Evolutionary conservation across 148 eudicot species (phyloP), one percentile per base, ranked within the genome.

Genomic region (Agrostemma githago): DNA sequence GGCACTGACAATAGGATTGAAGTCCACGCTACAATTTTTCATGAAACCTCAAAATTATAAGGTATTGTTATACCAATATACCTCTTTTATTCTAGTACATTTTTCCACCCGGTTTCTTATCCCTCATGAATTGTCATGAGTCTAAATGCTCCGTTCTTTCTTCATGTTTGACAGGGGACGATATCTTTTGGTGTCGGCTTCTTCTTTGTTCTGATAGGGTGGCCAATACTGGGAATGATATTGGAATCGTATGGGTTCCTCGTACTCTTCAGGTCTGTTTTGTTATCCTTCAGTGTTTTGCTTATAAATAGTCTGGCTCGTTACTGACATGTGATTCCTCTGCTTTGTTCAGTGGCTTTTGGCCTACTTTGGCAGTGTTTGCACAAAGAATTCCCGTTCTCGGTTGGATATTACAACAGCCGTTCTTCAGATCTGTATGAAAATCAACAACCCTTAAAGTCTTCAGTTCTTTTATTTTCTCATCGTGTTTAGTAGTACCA

Each of bases 161-260:
- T 44, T 78, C 66, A 12, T 60, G 54, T 72, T 59, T 46, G 60
- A 58, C 88, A 95, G 97, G 99, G 99, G 41, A 92, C 99, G 42
- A 81, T 92, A 48, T 87, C 96, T 17, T 95, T 95, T 85, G 97
- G 93, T 68, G 82, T 42, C 72, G 99, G 99, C 77, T 95, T 95
- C 84, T 86, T 92, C 81, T 83, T 92, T 38, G 92, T 95, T 19
- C 68, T 95, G 51, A 79, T 92, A 68, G 99, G 99, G 46, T 95
- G 99, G 97, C 97, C 99, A 17, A 81, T 95, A 46, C 8, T 90
- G 21, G 99, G 99, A 74, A 95, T 95, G 97, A 90, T 90, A 5
- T 74, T 90, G 70, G 99, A 95, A 81, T 73, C 99, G 56, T 95
- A 95, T 79, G 99, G 99, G 54, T 95, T 90, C 74, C 80, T 95